Base-by-base conservation (phyloP, 1,284 basidiomycete genomes). In the Ustilago hordei region DNA sequence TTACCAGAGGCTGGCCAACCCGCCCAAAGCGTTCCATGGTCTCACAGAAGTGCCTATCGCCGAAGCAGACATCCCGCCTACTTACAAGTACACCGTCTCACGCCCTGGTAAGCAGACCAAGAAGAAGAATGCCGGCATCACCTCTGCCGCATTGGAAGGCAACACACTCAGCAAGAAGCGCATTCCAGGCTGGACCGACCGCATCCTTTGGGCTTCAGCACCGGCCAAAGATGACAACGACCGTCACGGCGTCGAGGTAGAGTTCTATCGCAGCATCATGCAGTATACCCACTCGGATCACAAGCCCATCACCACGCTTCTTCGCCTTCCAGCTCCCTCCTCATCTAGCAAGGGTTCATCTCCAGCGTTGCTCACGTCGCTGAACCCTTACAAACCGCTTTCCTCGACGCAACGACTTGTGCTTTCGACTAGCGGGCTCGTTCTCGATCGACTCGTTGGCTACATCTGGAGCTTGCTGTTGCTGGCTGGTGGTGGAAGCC, bases 171-270 rank as follows among this genome's bases (percentile, higher is more conserved):
- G 91, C 84, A 87, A 88, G 32, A 93, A 92, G 83, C 91, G 96
- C 8, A 89, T 89, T 7, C 96, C 96, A 0, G 92, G 95, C 23
- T 99, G 95, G 93, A 98, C 95, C 28, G 96, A 99, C 87, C 90
- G 96, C 50, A 91, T 99, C 55, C 88, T 99, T 78, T 97, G 95
- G 85, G 89, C 92, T 2, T 70, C 71, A 0, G 66, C 75, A 2
- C 67, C 75, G 1, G 36, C 28, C 4, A 53, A 60, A 36, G 66
- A 72, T n/a, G 38, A 50, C 35, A 70, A 66, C 41, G 77, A 75
- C 23, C 56, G 19, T 41, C 74, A 75, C 28, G 80, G 69, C 31
- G 67, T 80, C 15, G 60, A 75, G 48, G 81, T 82, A 56, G 84
- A 86, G 65, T 77, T 86, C 50, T 85, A 81, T 59, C 71, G 84